Base-by-base conservation (phyloP, 1,284 basidiomycete species). In the Termitomyces sp. region DNA sequence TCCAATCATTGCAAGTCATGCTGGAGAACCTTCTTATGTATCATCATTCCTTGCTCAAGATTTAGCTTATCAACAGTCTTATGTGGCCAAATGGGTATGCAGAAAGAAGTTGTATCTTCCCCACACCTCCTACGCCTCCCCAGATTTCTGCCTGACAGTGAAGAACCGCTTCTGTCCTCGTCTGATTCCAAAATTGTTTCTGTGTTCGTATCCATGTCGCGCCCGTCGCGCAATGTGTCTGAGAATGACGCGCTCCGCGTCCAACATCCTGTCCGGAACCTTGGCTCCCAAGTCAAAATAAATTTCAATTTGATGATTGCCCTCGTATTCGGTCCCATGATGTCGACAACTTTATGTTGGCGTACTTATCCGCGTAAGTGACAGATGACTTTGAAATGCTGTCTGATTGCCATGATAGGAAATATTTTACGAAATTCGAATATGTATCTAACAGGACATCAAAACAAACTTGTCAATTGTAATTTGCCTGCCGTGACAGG, bases 321-420 rank as follows among this genome's bases (percentile, higher is more conserved):
- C 10, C 30, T 37, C 26, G 31, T n/a, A 33, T 28, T 5, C 24
- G 50, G 33, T 10, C 49, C 44, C 38, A 49, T 44, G 46, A 53
- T 45, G 39, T 46, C 35, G 38, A 51, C 16, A 46, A 49, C 38
- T 35, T 43, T 49, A 49, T 49, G 37, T 19, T 8, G 21, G 2
- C 21, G 21, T 24, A 24, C 21, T 24, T 49, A 54, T 51, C 52
- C 52, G 34, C 47, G 42, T 54, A 50, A 34, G 50, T 52, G 18
- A 50, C 28, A 31, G 14, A 37, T 30, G 19, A 28, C 31, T n/a
- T 26, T 21, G 26, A 55, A 50, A 42, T 44, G 1, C 11, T 18
- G 24, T 10, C 44, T 57, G 57, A 59, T 57, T 46, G 38, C 52
- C 44, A 41, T 47, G 57, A 59, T 59, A 57, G 53, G 57, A 33